Evolutionary conservation across 2,329 filamentous ascomycete species (phyloP), one percentile per base, ranked within the genome.

Genomic region (Dactylellina sp.): DNA sequence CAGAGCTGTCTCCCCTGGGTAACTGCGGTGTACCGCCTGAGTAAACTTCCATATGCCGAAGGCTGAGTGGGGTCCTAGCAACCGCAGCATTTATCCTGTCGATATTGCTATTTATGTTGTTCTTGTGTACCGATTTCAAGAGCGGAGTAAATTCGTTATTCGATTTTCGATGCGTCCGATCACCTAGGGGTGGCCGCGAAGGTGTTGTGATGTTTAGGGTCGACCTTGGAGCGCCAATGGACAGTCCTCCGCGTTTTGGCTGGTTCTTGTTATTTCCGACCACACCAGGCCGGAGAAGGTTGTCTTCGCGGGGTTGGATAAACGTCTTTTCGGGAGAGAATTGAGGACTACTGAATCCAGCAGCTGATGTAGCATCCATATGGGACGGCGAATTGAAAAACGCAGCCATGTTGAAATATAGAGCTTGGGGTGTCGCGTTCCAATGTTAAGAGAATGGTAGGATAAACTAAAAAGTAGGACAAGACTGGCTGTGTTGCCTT

Each of bases 71-170:
- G 1, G 93, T 97, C 72, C 87, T 86, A 18, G 86, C 83, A 12
- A 84, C 84, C 47, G 85, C 84, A 65, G 81, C 86, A 87, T 80
- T 86, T 90, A 80, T 86, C 87, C 77, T 80, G 82, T 81, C 80
- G 86, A 74, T 75, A 82, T 86, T 81, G 84, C 89, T 83, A 84
- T 91, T 86, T 84, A 92, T 84, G 85, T 93, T 84, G 83, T 85
- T 79, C 87, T 89, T n/a, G 86, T 88, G 22, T 84, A 92, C 84
- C 78, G 87, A 89, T 81, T 96, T 97, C 80, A 99, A 87, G 77
- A 99, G 84, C 0, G 96, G 95, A 0, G 95, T 99, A 81, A 99
- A 99, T 79, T 99, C 96, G 44, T 39, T 40, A 44, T 49, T 49
- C 47, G 70, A 66, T 60, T 61, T 74, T 37, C 61, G 47, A 42